Percentiles rank a stretch among this genome's conserved stretches.
phyloP scores from a whole-genome alignment of 495 filamentous ascomycete species.

The Neurospora sp. region DNA sequence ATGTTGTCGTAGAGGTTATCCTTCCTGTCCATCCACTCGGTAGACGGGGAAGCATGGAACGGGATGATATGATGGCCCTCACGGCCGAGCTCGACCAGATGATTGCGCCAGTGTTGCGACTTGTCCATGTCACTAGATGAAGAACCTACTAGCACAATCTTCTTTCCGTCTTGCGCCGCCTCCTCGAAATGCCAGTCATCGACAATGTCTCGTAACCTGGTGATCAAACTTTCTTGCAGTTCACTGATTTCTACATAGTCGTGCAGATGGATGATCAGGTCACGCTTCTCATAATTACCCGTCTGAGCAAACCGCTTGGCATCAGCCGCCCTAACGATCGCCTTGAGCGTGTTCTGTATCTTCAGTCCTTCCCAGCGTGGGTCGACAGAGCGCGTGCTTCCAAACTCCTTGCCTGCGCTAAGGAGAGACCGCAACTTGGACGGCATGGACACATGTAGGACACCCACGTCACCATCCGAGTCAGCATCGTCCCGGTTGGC shows the following conservation, averaged over 20 bases:
- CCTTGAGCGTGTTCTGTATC: conserved; percentile 28
- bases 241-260: conserved; percentile 68
- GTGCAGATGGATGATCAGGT: conserved; percentile 62
- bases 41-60: conserved; percentile 12
- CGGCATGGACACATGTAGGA: conserved; percentile 14
- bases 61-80: conserved; percentile 19
- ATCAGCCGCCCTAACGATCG: conserved; percentile 23
- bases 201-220: conserved; percentile 57
- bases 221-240: conserved; percentile 52
- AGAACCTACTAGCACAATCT: conserved; percentile 65
- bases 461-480: conserved; percentile 6
- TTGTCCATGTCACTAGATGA: conserved; percentile 31
- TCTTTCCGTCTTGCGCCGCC: conserved; percentile 44
- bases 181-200: conserved; percentile 40
- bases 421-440: conserved; percentile 15
- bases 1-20: conserved; percentile 31
- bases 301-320: conserved; percentile 6
- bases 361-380: conserved; percentile 36
- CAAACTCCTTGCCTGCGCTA: conserved; percentile 1
- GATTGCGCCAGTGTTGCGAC: conserved; percentile 20
- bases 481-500: conserved; percentile 8
- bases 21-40: conserved; percentile 9
- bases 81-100: conserved; percentile 21
- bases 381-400: conserved; percentile 6
- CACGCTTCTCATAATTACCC: conserved; percentile 6